Evolutionary conservation across 108 stramenopile species (phyloP).

Genomic region (Cyclostephanos tholiformis): DNA sequence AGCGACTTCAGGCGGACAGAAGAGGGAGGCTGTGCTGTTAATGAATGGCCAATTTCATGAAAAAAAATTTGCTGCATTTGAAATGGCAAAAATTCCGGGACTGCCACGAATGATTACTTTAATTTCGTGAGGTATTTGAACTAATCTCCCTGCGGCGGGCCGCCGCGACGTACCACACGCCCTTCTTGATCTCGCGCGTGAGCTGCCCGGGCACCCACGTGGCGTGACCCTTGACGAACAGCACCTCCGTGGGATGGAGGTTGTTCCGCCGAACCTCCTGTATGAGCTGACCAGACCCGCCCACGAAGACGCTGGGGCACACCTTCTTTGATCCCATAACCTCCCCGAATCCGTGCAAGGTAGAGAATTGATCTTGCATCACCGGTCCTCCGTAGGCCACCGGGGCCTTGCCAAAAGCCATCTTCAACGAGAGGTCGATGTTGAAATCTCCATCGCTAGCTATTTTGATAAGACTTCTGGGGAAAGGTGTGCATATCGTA

Average conservation of each 20-base stretch:
- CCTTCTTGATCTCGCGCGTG: slow-evolving; percentile 79
- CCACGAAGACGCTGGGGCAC: slow-evolving; percentile 81
- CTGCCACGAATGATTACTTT: slow-evolving; percentile 85
- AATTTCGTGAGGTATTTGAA: too few relatives aligned
- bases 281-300: slow-evolving; percentile 84
- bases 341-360: slow-evolving; percentile 82
- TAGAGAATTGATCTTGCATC: slow-evolving; percentile 77
- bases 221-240: slow-evolving; percentile 89
- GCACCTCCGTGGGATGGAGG: slow-evolving; percentile 64
- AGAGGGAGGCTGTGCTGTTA: too few relatives aligned
- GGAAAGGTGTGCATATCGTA: slow-evolving; percentile 66
- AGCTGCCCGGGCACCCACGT: slow-evolving; percentile 89
- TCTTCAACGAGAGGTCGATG: slow-evolving; percentile 75
- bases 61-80: too few relatives aligned
- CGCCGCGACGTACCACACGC: slow-evolving; percentile 84
- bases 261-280: slow-evolving; percentile 70
- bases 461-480: slow-evolving; percentile 69
- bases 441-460: slow-evolving; percentile 64
- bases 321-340: slow-evolving; percentile 83
- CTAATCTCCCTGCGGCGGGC: slow-evolving; percentile 41
- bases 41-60: too few relatives aligned
- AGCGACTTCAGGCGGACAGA: too few relatives aligned
- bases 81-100: too few relatives aligned
- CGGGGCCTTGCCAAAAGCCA: slow-evolving; percentile 71
- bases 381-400: slow-evolving; percentile 88